phyloP scores from a whole-genome alignment of 768 basidiomycete species.

The Paxillus involutus region DNA sequence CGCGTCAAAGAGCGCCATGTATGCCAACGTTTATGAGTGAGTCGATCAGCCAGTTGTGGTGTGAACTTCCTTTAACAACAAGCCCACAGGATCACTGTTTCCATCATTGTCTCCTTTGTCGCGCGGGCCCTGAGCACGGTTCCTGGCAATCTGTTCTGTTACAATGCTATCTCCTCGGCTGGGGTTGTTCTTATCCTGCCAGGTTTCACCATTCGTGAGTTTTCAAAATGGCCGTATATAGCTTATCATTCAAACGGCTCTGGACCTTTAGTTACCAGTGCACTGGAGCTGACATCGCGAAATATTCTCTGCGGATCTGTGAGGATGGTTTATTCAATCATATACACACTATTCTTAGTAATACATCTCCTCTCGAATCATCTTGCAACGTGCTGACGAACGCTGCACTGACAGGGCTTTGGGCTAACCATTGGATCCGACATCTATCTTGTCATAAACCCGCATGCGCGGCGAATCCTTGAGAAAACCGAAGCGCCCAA shows the following conservation, averaged over 20 bases:
- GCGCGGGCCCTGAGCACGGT: constrained; percentile 79
- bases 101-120: constrained; percentile 81
- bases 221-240: constrained; percentile 3
- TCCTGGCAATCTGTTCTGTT: constrained; percentile 77
- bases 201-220: constrained; percentile 79
- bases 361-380: constrained; percentile 10
- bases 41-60: constrained; percentile 28
- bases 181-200: constrained; percentile 91
- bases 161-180: constrained; percentile 85
- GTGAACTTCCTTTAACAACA: not conserved
- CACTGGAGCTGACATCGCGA: constrained; percentile 77
- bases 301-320: constrained; percentile 83
- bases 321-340: constrained; percentile 81
- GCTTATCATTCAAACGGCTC: not conserved
- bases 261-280: constrained; percentile 58
- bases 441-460: constrained; percentile 71
- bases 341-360: constrained; percentile 81
- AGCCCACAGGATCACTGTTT: constrained; percentile 67
- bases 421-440: constrained; percentile 84
- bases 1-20: constrained; percentile 83
- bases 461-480: constrained; percentile 43
- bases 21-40: constrained; percentile 95
- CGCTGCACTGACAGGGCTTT: constrained; percentile 56
- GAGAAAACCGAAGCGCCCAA: constrained; percentile 33
- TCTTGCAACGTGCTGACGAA: constrained; percentile 1